A percentile compares a stretch with the other conserved stretches of the same genome.
phyloP scores from a whole-genome alignment of 164 flowering plant genomes.

The Nymphaea colorata region DNA sequence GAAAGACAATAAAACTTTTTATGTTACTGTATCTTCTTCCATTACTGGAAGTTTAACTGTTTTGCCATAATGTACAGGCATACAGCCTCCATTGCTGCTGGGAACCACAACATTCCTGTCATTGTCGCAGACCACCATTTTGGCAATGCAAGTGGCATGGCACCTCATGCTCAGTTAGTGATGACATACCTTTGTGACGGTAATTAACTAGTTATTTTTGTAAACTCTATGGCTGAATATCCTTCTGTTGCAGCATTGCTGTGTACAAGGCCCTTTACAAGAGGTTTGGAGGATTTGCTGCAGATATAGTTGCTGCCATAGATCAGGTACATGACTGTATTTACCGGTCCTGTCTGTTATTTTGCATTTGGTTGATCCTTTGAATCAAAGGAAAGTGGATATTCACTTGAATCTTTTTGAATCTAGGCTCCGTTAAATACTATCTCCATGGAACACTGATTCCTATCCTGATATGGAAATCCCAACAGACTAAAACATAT shows the following conservation, averaged over 20 bases:
- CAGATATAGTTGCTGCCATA: constrained; percentile 98
- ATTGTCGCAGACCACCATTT: constrained; percentile 75
- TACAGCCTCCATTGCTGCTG: constrained; percentile 87
- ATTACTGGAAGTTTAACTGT: neutral
- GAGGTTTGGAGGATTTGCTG: constrained; percentile 98
- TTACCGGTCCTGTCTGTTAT: neutral
- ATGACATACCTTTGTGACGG: neutral
- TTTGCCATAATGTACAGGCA: constrained; percentile 36
- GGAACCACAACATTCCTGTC: constrained; percentile 90
- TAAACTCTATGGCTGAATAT: neutral
- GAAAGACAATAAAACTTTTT: neutral
- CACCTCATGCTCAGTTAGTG: constrained; percentile 90
- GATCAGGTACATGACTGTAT: constrained; percentile 51
- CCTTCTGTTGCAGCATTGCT: constrained; percentile 47
- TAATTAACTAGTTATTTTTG: neutral
- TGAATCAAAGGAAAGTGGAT: neutral
- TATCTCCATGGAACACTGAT: neutral
- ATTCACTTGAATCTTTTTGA: neutral
- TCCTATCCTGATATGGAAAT: no score
- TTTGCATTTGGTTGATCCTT: neutral
- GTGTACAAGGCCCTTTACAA: constrained; percentile 94
- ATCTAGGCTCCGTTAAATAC: neutral
- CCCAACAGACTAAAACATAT: no score
- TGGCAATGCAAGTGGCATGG: constrained; percentile 99
- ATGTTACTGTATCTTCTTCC: neutral